Evolutionary conservation across 2,329 filamentous ascomycete species (phyloP), one percentile per base, ranked within the genome.

Genomic region (Sporothrix globosa): DNA sequence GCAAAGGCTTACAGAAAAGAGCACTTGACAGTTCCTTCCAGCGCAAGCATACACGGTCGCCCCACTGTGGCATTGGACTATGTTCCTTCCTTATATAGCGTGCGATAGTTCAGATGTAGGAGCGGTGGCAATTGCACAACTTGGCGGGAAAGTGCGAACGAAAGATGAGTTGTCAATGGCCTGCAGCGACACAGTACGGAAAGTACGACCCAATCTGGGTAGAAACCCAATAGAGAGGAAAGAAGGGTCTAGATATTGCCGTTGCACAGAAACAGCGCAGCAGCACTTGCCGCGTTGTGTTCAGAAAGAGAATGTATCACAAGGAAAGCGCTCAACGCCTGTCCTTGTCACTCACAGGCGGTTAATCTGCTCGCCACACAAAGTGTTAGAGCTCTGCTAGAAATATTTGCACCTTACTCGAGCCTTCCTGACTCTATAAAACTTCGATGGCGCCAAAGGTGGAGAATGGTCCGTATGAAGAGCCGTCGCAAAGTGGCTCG

Each of bases 11-110:
- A 30, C 48, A 39, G 41, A 63, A 34, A 10, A 24, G 6, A 19
- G 10, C 19, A 21, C 46, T 48, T 19, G 17, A n/a, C 46, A 13
- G 11, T 50, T 50, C 27, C 56, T 60, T 34, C 19, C 54, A 19
- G 56, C 56, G 13, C 11, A 60, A 21, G 41, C 14, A 0, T n/a
- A 6, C 10, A 21, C 17, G 34, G 56, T 19, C 19, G 14, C 56
- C 56, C 56, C 56, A 60, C 56, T 60, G 21, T 60, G 56, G 34
- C 34, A 61, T 5, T 61, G 2, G 41, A 17, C 41, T 44, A 34
- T 34, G 39, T 19, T 44, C 58, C 58, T 61, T 24, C 58, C 58
- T 9, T 46, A 41, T n/a, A 34, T 61, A 46, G 58, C 58, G 58
- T 46, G 11, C 13, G 13, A 63, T 63, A 63, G 39, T 39, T 46